Base-by-base conservation (phyloP, 176 grass and related monocot genomes). In the Aegilops umbellulata region DNA sequence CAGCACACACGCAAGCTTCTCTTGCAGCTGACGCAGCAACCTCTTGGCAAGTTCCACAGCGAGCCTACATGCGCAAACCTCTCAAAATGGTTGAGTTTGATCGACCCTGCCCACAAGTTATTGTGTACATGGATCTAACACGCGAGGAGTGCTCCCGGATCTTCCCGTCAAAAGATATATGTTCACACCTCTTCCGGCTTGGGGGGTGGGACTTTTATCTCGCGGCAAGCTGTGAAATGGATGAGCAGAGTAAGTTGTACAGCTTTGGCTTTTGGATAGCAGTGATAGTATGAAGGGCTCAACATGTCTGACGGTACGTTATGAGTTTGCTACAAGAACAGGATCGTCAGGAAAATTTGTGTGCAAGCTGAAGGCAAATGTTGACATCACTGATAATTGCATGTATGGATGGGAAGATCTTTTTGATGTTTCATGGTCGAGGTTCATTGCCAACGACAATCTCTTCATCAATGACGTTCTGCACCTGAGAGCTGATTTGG, bases 71-170 rank as follows among this genome's bases (percentile, higher is more conserved):
- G 63, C 87, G 86, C 38, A 86, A 90, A 16, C 90, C 90, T n/a
- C 51, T 95, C 27, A 95, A 95, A 73, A 88, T 95, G 10, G 93
- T 95, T 0, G 90, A 95, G 69, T 92, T 95, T 74, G 88, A 95
- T 65, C 26, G 85, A 22, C 93, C 93, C 36, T 90, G 69, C 69
- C 90, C 86, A 15, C 90, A 95, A 64, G 88, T 88, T 74, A 95
- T 92, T 9, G 90, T 85, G n/a, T 95, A 89, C 82, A 74, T 95
- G 70, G 93, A 95, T 72, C 76, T 95, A 16, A 95, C 88, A 58
- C 85, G 93, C 2, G 90, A 95, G 53, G 93, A 95, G 55, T 95
- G 90, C 12, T 80, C 75, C 16, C 84, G 84, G 76, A 86, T 95
- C 12, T 95, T 92, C 44, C 93, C 88, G 13, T 81, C 90, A 51